Percentiles rank a stretch among this genome's conserved stretches.
phyloP scores from a whole-genome alignment of 495 filamentous ascomycete species.

The Monascus purpureus region DNA sequence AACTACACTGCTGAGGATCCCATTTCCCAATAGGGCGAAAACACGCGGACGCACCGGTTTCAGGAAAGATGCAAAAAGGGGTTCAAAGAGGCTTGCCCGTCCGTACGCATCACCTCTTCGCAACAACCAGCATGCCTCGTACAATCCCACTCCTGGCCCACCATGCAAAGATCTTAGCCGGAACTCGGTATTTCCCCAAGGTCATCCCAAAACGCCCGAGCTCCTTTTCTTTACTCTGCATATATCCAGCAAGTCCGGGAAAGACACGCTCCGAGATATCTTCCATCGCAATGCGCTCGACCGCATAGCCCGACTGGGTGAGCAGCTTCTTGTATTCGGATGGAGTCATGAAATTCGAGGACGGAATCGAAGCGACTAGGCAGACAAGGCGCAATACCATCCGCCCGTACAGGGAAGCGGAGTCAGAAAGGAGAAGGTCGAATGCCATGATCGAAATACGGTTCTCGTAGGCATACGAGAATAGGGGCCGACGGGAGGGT shows the following conservation, averaged over 20 bases:
- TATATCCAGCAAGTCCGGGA: slow-evolving; percentile 18
- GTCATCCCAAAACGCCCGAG: slow-evolving; percentile 20
- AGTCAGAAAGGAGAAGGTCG: slow-evolving; percentile 17
- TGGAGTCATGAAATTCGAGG: slow-evolving; percentile 31
- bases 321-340: slow-evolving; percentile 44
- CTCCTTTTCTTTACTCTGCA: slow-evolving; percentile 16
- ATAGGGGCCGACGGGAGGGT: slow-evolving; percentile 27
- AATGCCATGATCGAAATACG: slow-evolving; percentile 32
- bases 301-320: slow-evolving; percentile 24
- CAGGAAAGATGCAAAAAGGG: no score
- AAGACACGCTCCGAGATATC: slow-evolving; percentile 34
- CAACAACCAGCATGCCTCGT: slow-evolving; percentile 31
- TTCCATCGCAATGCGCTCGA: slow-evolving; percentile 18
- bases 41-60: no score
- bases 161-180: slow-evolving; percentile 28
- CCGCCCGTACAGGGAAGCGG: slow-evolving; percentile 7
- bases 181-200: slow-evolving; percentile 22
- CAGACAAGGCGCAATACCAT: slow-evolving; percentile 21
- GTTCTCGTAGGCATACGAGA: slow-evolving; percentile 20
- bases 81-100: no score
- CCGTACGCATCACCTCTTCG: no score
- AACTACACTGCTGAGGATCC: no score
- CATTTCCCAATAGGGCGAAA: no score
- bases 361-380: slow-evolving; percentile 17
- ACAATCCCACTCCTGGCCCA: slow-evolving; percentile 28